These are phyloP conservation scores for Artomyces pyxidatus DNA, from an alignment of 768 basidiomycete species.

Conservation along the genomic window DNA sequence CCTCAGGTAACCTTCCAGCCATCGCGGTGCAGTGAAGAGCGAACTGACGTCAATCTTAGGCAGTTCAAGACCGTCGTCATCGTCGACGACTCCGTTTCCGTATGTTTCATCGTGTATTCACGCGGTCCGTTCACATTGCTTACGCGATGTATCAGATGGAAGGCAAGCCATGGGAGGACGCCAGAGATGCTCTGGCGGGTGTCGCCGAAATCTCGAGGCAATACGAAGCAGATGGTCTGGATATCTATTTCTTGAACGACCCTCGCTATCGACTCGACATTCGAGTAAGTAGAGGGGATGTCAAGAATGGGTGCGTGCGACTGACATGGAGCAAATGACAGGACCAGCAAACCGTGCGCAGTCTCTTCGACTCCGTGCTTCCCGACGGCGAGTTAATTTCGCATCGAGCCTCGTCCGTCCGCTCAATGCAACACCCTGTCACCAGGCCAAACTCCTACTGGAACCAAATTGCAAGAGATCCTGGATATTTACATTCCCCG, in stretches of 20 bases:
- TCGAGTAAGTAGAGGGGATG: constrained; percentile 17
- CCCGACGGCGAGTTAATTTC: constrained; percentile 7
- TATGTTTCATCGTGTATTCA: constrained; percentile 8
- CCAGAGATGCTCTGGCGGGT: constrained; percentile 34
- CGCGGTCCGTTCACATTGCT: background rate
- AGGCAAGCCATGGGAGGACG: constrained; percentile 29
- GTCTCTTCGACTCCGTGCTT: constrained; percentile 5
- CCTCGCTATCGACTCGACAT: constrained; percentile 5
- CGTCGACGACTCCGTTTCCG: constrained; percentile 34
- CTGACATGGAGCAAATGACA: background rate
- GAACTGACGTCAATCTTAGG: constrained; percentile 12
- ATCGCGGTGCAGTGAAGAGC: background rate
- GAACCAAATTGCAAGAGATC: constrained; percentile 29
- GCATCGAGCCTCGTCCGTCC: too few species aligned
- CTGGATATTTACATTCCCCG: constrained; percentile 29
- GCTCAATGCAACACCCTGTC: too few species aligned
- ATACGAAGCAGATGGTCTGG: constrained; percentile 31
- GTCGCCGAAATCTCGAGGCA: constrained; percentile 29
- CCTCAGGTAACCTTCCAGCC: background rate
- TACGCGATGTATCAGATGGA: constrained; percentile 27
- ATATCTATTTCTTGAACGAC: constrained; percentile 35
- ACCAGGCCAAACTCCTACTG: constrained; percentile 30
- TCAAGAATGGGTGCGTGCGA: background rate
- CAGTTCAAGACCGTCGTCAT: constrained; percentile 35
- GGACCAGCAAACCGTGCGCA: constrained; percentile 5